Conservation (phyloP, 140 eudicot species). For the Oenanthe javanica region DNA sequence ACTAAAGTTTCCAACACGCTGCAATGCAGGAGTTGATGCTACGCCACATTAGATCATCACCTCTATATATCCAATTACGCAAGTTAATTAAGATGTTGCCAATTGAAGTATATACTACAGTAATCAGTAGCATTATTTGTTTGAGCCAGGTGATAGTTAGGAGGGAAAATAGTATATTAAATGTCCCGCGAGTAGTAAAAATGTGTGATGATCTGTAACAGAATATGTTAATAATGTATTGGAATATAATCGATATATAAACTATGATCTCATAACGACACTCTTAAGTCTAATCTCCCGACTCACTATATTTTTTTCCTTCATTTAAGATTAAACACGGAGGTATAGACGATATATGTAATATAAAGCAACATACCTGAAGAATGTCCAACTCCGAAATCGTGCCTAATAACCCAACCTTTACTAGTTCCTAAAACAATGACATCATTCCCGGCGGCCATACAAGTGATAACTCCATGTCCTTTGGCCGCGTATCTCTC, state of each 20-base stretch:
- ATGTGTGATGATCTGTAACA: not conserved
- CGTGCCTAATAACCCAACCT: conserved; percentile 91
- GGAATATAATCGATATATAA: not conserved
- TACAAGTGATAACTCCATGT: conserved; percentile 84
- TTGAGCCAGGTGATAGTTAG: not conserved
- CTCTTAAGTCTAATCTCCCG: not conserved
- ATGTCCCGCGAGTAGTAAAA: not conserved
- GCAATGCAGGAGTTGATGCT: not conserved
- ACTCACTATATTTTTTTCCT: not conserved
- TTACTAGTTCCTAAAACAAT: conserved; percentile 87
- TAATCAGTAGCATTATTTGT: not conserved
- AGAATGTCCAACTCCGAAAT: conserved; percentile 89
- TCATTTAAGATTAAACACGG: not conserved
- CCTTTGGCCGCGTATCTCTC: conserved; percentile 91
- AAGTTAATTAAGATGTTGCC: not conserved
- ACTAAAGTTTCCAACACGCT: not conserved
- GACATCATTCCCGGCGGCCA: conserved; percentile 98
- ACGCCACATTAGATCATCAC: not conserved
- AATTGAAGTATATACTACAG: not conserved
- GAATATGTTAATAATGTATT: not conserved
- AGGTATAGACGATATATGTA: not conserved
- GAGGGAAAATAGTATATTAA: not conserved
- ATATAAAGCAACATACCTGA: conserved; percentile 36
- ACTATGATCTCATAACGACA: not conserved
- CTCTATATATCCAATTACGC: not conserved